Percentiles rank a stretch among this genome's conserved stretches.
Conservation (phyloP, 1,139 yeast species). For the Lodderomyces elongisporus region DNA sequence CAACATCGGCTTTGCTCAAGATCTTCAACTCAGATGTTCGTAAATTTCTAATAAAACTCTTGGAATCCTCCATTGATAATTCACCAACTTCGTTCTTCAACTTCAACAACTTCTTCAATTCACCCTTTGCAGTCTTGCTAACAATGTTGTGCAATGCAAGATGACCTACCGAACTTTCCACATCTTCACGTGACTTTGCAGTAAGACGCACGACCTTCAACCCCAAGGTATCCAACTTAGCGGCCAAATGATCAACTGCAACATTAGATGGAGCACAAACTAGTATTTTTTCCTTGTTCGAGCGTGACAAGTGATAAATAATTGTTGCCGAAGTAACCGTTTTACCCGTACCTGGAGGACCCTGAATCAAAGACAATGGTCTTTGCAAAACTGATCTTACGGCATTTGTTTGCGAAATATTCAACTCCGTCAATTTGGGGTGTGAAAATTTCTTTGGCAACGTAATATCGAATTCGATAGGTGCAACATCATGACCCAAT, state of each 20-base stretch:
- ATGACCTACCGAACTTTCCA: slow-evolving; percentile 56
- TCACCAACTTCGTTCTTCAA: slow-evolving; percentile 69
- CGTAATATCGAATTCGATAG: slow-evolving; percentile 54
- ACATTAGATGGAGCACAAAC: slow-evolving; percentile 97
- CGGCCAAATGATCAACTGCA: slow-evolving; percentile 89
- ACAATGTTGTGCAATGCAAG: slow-evolving; percentile 52
- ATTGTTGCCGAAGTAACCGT: slow-evolving; percentile 92
- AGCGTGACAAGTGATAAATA: slow-evolving; percentile 64
- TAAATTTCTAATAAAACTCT: slow-evolving; percentile 34
- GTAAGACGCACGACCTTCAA: slow-evolving; percentile 70
- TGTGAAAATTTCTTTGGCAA: slow-evolving; percentile 61
- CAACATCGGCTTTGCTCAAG: slow-evolving; percentile 64
- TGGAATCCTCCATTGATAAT: slow-evolving; percentile 52
- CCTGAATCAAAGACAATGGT: slow-evolving; percentile 85
- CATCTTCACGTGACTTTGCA: slow-evolving; percentile 77
- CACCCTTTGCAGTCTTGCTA: slow-evolving; percentile 43
- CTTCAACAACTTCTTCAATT: slow-evolving; percentile 53
- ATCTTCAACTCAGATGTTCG: slow-evolving; percentile 46
- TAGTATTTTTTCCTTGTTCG: slow-evolving; percentile 55
- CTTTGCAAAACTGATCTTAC: slow-evolving; percentile 65
- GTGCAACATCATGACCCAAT: slow-evolving; percentile 74
- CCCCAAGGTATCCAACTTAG: slow-evolving; percentile 61
- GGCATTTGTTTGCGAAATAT: slow-evolving; percentile 75
- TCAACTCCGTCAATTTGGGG: slow-evolving; percentile 65
- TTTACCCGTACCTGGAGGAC: slow-evolving; percentile 98